Percentiles rank a stretch among this genome's conserved stretches.
Evolutionary conservation across 208 protist species (phyloP).

Genomic region (Vickermania spadyakhi): DNA sequence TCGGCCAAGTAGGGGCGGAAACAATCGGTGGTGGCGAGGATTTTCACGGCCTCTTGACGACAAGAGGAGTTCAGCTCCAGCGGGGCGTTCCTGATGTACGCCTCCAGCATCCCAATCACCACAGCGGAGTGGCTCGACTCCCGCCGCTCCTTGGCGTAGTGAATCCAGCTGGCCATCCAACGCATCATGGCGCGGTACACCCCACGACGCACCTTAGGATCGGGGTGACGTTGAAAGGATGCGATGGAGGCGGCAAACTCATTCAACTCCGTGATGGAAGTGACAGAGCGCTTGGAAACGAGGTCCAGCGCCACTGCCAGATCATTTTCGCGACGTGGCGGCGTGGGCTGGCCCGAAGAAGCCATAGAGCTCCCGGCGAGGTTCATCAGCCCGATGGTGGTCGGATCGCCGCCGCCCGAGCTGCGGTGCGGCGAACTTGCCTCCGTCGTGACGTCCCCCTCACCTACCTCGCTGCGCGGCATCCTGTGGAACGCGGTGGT

Average conservation of each 20-base stretch:
- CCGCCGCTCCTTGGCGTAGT: constrained; percentile 66
- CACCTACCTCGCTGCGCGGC: too few relatives aligned
- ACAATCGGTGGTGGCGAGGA: constrained; percentile 51
- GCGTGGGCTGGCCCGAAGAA: background rate
- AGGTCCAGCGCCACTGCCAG: constrained; percentile 65
- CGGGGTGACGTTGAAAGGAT: constrained; percentile 61
- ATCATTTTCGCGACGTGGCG: constrained; percentile 13
- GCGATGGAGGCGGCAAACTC: constrained; percentile 59
- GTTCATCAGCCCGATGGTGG: background rate
- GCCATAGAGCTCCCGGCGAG: constrained; percentile 1
- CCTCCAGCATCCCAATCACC: constrained; percentile 79
- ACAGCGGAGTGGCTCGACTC: constrained; percentile 75
- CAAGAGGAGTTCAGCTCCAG: constrained; percentile 74
- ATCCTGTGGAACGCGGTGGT: too few relatives aligned
- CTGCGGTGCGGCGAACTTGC: background rate
- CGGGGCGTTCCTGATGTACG: constrained; percentile 74
- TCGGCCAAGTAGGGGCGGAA: constrained; percentile 62
- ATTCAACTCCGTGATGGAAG: constrained; percentile 70
- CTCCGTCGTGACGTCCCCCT: too few relatives aligned
- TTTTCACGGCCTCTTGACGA: constrained; percentile 50
- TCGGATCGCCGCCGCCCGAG: background rate
- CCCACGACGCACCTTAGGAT: constrained; percentile 60
- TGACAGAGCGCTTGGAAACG: constrained; percentile 58
- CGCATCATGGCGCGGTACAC: constrained; percentile 64
- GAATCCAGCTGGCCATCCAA: constrained; percentile 54